Evolutionary conservation across 2,329 filamentous ascomycete genomes (phyloP).

Genomic region (Hypocreales sp.): DNA sequence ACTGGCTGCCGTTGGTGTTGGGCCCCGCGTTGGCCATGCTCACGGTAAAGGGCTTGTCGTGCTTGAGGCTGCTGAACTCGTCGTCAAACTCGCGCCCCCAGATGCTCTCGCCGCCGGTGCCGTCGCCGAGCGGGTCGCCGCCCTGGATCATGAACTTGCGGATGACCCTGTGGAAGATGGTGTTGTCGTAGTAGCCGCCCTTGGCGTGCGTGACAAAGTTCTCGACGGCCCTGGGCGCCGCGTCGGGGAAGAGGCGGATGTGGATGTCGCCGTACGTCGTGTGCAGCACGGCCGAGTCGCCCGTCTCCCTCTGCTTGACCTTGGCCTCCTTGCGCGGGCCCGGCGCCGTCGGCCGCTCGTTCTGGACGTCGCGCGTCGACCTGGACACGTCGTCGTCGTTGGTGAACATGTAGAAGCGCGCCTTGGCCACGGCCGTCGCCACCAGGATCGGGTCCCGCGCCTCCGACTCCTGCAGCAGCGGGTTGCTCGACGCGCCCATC

Average conservation of each 20-base stretch:
- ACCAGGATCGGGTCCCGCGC: slow-evolving; percentile 79
- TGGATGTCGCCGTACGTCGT: slow-evolving; percentile 91
- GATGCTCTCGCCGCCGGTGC: slow-evolving; percentile 73
- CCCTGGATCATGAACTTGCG: slow-evolving; percentile 99
- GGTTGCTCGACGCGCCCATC: slow-evolving; percentile 93
- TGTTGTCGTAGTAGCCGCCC: slow-evolving; percentile 90
- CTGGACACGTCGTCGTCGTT: slow-evolving; percentile 76
- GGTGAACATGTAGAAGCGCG: slow-evolving; percentile 96
- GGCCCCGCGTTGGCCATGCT: slow-evolving; percentile 97
- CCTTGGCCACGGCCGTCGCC: slow-evolving; percentile 69
- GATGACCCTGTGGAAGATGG: slow-evolving; percentile 94
- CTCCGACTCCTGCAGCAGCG: slow-evolving; percentile 83
- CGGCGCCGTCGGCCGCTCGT: slow-evolving; percentile 69
- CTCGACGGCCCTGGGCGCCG: slow-evolving; percentile 86
- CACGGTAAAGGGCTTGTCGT: slow-evolving; percentile 91
- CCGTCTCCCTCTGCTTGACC: slow-evolving; percentile 51
- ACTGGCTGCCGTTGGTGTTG: slow-evolving; percentile 90
- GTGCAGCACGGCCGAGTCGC: slow-evolving; percentile 71
- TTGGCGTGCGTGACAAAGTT: slow-evolving; percentile 91
- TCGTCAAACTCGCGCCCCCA: slow-evolving; percentile 95
- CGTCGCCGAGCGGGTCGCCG: slow-evolving; percentile 84
- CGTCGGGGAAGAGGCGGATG: slow-evolving; percentile 81
- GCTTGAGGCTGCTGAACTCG: slow-evolving; percentile 79
- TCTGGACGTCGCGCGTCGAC: slow-evolving; percentile 78
- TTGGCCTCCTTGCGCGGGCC: slow-evolving; percentile 34